phyloP scores from a whole-genome alignment of 2,329 filamentous ascomycete genomes.

The Hymenoscyphus linearis region DNA sequence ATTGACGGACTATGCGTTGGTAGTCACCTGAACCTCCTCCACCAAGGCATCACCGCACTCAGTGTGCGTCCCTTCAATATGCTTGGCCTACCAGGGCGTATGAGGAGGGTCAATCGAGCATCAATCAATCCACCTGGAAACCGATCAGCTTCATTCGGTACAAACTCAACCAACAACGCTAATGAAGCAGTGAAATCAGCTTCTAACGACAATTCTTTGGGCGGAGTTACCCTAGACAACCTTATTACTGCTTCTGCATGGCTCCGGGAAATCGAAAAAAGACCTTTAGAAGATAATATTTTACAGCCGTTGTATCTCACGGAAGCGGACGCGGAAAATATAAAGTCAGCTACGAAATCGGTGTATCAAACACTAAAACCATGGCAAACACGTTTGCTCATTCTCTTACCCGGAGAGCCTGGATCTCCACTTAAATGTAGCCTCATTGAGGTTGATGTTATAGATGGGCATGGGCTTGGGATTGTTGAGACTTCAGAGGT shows the following conservation, averaged over 20 bases:
- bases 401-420: not conserved
- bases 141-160: not conserved
- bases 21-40: no score
- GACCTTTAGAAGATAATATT: not conserved
- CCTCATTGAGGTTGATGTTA: constrained; percentile 4
- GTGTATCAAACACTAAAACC: not conserved
- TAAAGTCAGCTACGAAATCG: not conserved
- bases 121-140: not conserved
- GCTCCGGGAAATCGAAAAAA: not conserved
- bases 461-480: constrained; percentile 3
- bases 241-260: not conserved
- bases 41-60: no score
- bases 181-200: not conserved
- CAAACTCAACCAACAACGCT: not conserved
- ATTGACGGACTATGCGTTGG: not conserved
- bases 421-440: not conserved
- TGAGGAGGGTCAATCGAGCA: no score
- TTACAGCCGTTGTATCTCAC: not conserved
- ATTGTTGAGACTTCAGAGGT: not conserved
- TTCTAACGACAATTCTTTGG: not conserved
- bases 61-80: no score
- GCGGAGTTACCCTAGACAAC: not conserved
- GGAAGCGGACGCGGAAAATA: not conserved
- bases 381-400: constrained; percentile 1
- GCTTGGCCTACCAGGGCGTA: no score